Evolutionary conservation across 169 alveolate genomes (phyloP).

Genomic region (Plasmodium gaboni): DNA sequence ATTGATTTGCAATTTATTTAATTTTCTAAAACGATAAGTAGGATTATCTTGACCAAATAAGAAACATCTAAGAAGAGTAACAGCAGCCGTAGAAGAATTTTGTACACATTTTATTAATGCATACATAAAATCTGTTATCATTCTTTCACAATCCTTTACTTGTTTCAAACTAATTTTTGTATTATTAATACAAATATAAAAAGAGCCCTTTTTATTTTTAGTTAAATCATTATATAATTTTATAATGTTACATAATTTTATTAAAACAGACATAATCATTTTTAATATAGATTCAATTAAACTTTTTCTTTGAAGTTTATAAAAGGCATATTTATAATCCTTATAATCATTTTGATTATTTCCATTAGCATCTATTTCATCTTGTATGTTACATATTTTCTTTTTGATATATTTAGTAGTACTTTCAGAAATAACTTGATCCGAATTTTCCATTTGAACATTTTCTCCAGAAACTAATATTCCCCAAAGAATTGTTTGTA

Average conservation of each 20-base stretch:
- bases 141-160: conserved; percentile 64
- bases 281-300: conserved; percentile 72
- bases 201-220: conserved; percentile 44
- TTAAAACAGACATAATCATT: conserved; percentile 77
- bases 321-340: conserved; percentile 40
- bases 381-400: conserved; percentile 23
- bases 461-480: conserved; percentile 75
- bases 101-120: conserved; percentile 66
- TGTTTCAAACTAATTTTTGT: conserved; percentile 49
- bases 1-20: conserved; percentile 37
- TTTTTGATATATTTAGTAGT: conserved; percentile 50
- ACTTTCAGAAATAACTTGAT: conserved; percentile 31
- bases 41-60: conserved; percentile 76
- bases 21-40: conserved; percentile 65
- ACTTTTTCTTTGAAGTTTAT: conserved; percentile 47
- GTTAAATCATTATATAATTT: conserved; percentile 66
- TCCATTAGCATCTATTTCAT: conserved; percentile 28
- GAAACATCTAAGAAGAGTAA: conserved; percentile 56
- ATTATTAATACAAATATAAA: conserved; percentile 34
- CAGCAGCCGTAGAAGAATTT: conserved; percentile 72
- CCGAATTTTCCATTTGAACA: conserved; percentile 23
- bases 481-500: conserved; percentile 73
- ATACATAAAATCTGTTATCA: conserved; percentile 61
- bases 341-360: conserved; percentile 23
- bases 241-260: conserved; percentile 72